Evolutionary conservation across 371 early-diverging fungal species (phyloP).

Genomic region (Mucor velutinosus): DNA sequence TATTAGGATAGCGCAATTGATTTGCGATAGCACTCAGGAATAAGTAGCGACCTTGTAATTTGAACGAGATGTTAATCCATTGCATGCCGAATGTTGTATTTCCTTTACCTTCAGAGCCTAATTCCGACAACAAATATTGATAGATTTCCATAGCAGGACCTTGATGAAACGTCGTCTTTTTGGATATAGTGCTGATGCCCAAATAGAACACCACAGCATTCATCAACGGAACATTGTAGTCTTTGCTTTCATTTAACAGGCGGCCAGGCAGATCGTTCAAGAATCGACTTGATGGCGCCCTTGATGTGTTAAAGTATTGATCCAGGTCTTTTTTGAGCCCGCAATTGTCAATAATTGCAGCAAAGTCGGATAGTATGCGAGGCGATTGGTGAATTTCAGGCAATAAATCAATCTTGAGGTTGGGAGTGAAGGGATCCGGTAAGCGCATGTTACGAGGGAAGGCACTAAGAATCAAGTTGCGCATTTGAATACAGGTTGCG

Average conservation of each 20-base stretch:
- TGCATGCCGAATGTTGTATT: background rate
- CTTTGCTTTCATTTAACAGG: background rate
- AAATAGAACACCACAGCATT: conserved; percentile 89
- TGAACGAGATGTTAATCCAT: conserved; percentile 35
- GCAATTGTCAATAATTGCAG: conserved; percentile 52
- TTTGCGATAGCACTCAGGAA: conserved; percentile 93
- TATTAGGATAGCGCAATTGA: conserved; percentile 96
- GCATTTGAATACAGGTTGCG: conserved; percentile 88
- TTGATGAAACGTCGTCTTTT: conserved; percentile 63
- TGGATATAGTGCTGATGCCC: conserved; percentile 75
- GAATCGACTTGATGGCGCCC: conserved; percentile 30
- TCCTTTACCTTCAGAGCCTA: conserved; percentile 78
- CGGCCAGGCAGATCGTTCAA: background rate
- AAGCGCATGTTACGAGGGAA: conserved; percentile 94
- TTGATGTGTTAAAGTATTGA: conserved; percentile 54
- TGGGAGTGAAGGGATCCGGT: conserved; percentile 96
- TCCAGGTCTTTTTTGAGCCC: conserved; percentile 74
- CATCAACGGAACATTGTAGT: conserved; percentile 79
- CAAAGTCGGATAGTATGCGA: conserved; percentile 82
- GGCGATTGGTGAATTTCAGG: conserved; percentile 87
- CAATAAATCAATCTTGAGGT: conserved; percentile 88
- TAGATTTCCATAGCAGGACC: conserved; percentile 84
- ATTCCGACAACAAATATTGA: conserved; percentile 72
- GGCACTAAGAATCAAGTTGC: conserved; percentile 92
- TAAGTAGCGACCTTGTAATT: conserved; percentile 62